Evolutionary conservation across 495 filamentous ascomycete species (phyloP).

Genomic region (Neurospora africana): DNA sequence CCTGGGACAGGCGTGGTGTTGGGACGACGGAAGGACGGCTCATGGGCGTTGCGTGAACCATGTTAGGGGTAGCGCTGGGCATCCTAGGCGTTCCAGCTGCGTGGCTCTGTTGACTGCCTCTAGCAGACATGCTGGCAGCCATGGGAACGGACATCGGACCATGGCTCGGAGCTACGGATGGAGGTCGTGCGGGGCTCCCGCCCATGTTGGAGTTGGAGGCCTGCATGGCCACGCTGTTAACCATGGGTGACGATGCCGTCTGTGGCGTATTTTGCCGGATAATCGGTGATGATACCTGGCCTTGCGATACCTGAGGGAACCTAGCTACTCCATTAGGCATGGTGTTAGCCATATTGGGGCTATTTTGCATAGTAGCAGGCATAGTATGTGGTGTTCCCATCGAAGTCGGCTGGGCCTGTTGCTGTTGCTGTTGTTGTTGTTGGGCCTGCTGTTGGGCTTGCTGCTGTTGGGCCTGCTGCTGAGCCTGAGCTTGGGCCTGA

Average conservation of each 20-base stretch:
- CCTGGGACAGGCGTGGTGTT: slow-evolving; percentile 61
- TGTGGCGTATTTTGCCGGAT: slow-evolving; percentile 72
- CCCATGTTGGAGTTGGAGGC: slow-evolving; percentile 70
- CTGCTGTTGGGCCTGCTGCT: slow-evolving; percentile 32
- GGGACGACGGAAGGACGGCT: slow-evolving; percentile 57
- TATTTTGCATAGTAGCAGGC: background rate
- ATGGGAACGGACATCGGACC: slow-evolving; percentile 52
- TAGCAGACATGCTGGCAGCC: slow-evolving; percentile 61
- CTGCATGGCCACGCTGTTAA: slow-evolving; percentile 65
- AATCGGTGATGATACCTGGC: slow-evolving; percentile 67
- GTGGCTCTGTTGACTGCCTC: slow-evolving; percentile 70
- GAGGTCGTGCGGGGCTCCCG: slow-evolving; percentile 63
- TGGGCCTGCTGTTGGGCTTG: slow-evolving; percentile 27
- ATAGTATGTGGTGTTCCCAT: background rate
- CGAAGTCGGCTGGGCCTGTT: background rate
- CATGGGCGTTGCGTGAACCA: slow-evolving; percentile 60
- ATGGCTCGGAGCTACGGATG: slow-evolving; percentile 66
- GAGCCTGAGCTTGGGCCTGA: slow-evolving; percentile 39
- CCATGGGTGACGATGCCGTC: slow-evolving; percentile 64
- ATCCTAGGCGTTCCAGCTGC: slow-evolving; percentile 73
- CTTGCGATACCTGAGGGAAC: slow-evolving; percentile 51
- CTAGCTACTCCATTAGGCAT: slow-evolving; percentile 46
- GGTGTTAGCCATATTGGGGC: slow-evolving; percentile 11
- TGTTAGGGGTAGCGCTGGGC: slow-evolving; percentile 66
- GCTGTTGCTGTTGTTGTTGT: slow-evolving; percentile 16